Conservation (phyloP, 306 rosid species). For the Gleditsia sinensis region DNA sequence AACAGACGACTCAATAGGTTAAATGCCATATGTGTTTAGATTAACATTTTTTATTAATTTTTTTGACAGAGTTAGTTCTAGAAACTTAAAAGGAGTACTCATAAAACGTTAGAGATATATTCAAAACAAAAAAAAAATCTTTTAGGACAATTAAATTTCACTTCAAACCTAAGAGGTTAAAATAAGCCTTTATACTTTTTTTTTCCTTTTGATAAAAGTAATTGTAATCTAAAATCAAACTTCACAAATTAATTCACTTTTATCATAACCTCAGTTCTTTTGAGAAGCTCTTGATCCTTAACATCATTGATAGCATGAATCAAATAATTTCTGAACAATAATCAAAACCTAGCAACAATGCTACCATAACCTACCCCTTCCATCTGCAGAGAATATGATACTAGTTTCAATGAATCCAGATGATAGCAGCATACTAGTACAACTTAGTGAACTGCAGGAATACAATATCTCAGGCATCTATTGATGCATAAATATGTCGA, state of each 20-base stretch:
- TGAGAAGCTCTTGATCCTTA: background rate
- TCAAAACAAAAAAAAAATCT: too few relatives aligned
- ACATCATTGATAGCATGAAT: background rate
- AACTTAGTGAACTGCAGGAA: background rate
- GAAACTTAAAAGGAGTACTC: too few relatives aligned
- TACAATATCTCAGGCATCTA: background rate
- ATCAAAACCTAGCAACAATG: background rate
- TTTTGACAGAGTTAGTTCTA: too few relatives aligned
- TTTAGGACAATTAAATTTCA: too few relatives aligned
- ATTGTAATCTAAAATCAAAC: background rate
- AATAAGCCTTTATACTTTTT: too few relatives aligned
- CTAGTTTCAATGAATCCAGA: background rate
- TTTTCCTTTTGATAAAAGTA: background rate
- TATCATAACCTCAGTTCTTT: background rate
- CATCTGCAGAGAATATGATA: background rate
- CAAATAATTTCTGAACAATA: background rate
- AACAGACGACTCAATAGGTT: too few relatives aligned
- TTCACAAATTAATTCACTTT: constrained; percentile 1
- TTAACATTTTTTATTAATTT: too few relatives aligned
- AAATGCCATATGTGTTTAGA: too few relatives aligned
- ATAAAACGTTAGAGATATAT: too few relatives aligned
- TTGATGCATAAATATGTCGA: background rate
- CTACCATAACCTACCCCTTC: background rate
- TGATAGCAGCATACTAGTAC: background rate
- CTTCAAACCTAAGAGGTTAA: too few relatives aligned